Base-by-base conservation (phyloP, 495 filamentous ascomycete species). In the Neurospora sp. region DNA sequence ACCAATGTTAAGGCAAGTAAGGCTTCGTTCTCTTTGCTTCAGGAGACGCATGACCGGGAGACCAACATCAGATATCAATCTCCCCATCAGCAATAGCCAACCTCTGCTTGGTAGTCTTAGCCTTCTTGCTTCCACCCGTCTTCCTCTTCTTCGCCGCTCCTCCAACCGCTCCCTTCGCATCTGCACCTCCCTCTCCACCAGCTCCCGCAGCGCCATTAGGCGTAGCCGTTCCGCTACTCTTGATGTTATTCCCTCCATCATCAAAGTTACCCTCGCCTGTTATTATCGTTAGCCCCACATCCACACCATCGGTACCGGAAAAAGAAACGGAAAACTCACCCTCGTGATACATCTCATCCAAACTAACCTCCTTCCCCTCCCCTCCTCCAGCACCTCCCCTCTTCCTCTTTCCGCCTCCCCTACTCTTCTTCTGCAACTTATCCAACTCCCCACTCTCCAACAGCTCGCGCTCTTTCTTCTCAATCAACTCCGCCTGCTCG, bases 271-370 rank as follows among this genome's bases (percentile, higher is more conserved):
- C 94, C 86, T 98, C 94, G 78, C 94, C 94, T 97, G 78, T 75
- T 31, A 12, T 39, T 27, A 27, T 27, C 27, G 27, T 27, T 27
- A 27, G 27, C 2, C 27, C 27, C 27, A 27, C 27, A 27, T 27
- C 27, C 27, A 27, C 2, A 27, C 27, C 27, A 27, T 27, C 2
- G 1, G 2, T 27, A 27, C 27, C 27, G 27, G 27, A 48, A 62
- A 37, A 62, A 39, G 8, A 20, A n/a, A 39, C 39, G 4, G 39
- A 37, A 42, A 72, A 84, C 91, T 86, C 84, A 97, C 94, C 94
- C 88, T 98, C 94, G 83, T 98, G 94, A 84, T 98, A 98, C 93
- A 98, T 93, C 79, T 97, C 94, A 83, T 98, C 94, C 84, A 98
- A 82, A 78, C 90, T 95, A 71, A 94, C 86, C 71, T 90, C 89